Conservation (phyloP, 257 asterid genomes). For the Paraleonurus japonicus region DNA sequence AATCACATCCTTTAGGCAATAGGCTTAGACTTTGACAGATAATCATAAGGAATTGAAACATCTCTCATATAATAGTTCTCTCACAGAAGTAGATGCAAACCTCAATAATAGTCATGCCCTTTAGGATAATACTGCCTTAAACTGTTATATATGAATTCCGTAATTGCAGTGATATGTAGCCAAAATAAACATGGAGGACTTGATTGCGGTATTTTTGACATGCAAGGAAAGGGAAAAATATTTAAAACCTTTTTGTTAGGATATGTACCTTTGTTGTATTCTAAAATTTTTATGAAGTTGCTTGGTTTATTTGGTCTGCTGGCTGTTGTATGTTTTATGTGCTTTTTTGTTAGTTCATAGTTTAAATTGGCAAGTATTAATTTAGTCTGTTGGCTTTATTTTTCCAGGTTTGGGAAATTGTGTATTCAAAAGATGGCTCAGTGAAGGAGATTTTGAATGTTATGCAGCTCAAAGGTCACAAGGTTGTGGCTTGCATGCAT, state of each 20-base stretch:
- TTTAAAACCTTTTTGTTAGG: background rate
- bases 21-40: background rate
- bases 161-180: background rate
- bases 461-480: constrained; percentile 99
- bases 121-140: background rate
- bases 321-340: background rate
- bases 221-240: background rate
- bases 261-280: background rate
- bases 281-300: background rate
- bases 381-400: constrained; percentile 13
- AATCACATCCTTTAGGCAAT: constrained; percentile 5
- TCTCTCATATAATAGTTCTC: background rate
- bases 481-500: constrained; percentile 50
- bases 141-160: background rate
- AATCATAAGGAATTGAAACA: background rate
- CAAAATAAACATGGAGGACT: background rate
- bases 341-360: background rate
- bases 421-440: constrained; percentile 87
- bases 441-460: constrained; percentile 85
- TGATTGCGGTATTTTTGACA: background rate
- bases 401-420: constrained; percentile 90
- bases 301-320: background rate
- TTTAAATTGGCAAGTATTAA: constrained; percentile 4
- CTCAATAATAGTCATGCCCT: background rate
- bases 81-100: background rate